Percentiles rank a stretch among this genome's conserved stretches.
Conservation (phyloP, 2,329 filamentous ascomycete species). For the Ceratocystis variospora region DNA sequence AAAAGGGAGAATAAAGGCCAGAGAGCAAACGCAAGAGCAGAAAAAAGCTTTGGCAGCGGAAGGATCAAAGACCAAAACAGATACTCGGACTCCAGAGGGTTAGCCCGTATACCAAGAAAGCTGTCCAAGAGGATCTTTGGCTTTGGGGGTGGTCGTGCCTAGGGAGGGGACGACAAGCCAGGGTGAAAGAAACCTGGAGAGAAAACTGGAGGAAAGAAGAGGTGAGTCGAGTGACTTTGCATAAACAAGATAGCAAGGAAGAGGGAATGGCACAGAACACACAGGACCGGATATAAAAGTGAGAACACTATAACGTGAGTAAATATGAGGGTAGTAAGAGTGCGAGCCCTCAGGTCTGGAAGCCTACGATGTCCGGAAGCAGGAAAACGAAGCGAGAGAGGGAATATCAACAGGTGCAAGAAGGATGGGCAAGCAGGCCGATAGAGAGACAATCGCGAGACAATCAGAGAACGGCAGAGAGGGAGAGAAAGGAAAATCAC, state of each 20-base stretch:
- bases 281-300: slow-evolving; percentile 1
- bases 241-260: background rate
- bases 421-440: background rate
- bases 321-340: background rate
- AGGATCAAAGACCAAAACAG: slow-evolving; percentile 7
- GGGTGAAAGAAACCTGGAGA: background rate
- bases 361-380: background rate
- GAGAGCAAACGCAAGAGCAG: background rate
- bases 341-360: background rate
- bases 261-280: background rate
- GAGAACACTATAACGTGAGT: background rate
- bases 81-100: slow-evolving; percentile 5
- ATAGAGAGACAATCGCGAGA: background rate
- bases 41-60: slow-evolving; percentile 2
- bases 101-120: slow-evolving; percentile 2
- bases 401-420: background rate
- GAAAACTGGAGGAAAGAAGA: background rate
- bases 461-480: too few relatives aligned
- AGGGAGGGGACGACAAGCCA: background rate
- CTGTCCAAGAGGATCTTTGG: background rate
- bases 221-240: background rate
- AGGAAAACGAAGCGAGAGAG: background rate
- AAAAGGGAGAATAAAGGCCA: background rate
- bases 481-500: background rate
- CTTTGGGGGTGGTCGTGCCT: background rate